Evolutionary conservation across 129 eudicot genomes (phyloP).

Genomic region (Logfia minima): DNA sequence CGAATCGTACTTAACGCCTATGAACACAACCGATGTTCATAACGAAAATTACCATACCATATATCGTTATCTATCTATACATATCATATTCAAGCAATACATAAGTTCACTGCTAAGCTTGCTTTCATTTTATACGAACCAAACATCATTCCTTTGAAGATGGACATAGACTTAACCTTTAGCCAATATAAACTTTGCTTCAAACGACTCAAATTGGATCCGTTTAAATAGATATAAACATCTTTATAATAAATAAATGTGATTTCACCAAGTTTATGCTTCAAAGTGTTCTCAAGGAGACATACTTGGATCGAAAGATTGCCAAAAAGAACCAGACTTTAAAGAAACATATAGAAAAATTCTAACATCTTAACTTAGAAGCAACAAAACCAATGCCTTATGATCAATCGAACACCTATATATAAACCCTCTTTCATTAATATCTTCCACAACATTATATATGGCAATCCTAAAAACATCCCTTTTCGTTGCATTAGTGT

Average conservation of each 20-base stretch:
- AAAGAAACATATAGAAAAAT: slow-evolving; percentile 30
- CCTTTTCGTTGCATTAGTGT: slow-evolving; percentile 35
- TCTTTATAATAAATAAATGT: neutral
- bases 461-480: slow-evolving; percentile 50
- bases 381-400: slow-evolving; percentile 37
- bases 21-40: too few relatives aligned
- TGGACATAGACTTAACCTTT: neutral
- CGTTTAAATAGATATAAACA: neutral
- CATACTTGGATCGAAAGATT: slow-evolving; percentile 62
- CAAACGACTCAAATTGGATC: neutral
- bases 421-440: slow-evolving; percentile 32
- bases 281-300: slow-evolving; percentile 29
- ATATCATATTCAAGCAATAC: too few relatives aligned
- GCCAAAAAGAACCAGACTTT: slow-evolving; percentile 62
- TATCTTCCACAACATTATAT: slow-evolving; percentile 30
- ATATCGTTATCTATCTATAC: too few relatives aligned
- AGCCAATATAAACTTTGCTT: neutral
- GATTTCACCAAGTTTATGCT: slow-evolving; percentile 28
- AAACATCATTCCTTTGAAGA: too few relatives aligned
- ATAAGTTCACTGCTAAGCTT: too few relatives aligned
- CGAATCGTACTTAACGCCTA: too few relatives aligned
- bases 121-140: neutral
- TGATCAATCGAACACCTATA: slow-evolving; percentile 35
- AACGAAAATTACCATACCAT: too few relatives aligned
- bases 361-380: slow-evolving; percentile 54